Conservation (phyloP, 225 moss, liverwort and hornwort genomes). For the Straminergon stramineum region DNA sequence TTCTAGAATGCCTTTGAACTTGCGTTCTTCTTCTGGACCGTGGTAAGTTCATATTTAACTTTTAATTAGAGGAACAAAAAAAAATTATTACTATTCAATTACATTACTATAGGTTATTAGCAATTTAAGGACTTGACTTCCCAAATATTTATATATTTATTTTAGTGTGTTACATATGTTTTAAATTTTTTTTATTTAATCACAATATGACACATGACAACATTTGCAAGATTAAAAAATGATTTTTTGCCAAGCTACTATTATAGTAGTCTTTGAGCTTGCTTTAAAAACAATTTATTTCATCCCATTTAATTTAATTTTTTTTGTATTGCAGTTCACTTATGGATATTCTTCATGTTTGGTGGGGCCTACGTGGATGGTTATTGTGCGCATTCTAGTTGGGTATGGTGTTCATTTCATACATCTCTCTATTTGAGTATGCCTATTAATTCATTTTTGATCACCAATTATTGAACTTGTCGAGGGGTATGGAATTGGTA, state of each 20-base stretch:
- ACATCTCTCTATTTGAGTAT: background rate
- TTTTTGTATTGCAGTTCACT: conserved; percentile 36
- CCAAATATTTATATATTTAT: too few relatives aligned
- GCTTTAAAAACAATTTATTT: background rate
- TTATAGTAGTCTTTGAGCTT: background rate
- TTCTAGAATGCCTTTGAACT: conserved; percentile 92
- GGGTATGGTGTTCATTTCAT: conserved; percentile 37
- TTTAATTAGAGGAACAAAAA: background rate
- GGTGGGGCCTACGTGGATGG: conserved; percentile 52
- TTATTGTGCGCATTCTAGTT: conserved; percentile 51
- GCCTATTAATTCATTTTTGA: background rate
- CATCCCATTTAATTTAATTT: background rate
- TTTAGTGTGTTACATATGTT: too few relatives aligned
- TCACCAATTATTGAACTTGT: background rate
- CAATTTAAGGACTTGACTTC: background rate
- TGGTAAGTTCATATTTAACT: conserved; percentile 32
- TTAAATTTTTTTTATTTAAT: too few relatives aligned
- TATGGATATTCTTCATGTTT: conserved; percentile 66
- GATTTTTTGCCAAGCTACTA: background rate
- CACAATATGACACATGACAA: too few relatives aligned
- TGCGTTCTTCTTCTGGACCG: conserved; percentile 79
- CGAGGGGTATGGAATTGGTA: background rate
- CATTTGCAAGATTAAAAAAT: background rate
- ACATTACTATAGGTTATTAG: background rate
- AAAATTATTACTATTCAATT: background rate